phyloP scores from a whole-genome alignment of 83 land plant genomes.

The Diphasiastrum complanatum region DNA sequence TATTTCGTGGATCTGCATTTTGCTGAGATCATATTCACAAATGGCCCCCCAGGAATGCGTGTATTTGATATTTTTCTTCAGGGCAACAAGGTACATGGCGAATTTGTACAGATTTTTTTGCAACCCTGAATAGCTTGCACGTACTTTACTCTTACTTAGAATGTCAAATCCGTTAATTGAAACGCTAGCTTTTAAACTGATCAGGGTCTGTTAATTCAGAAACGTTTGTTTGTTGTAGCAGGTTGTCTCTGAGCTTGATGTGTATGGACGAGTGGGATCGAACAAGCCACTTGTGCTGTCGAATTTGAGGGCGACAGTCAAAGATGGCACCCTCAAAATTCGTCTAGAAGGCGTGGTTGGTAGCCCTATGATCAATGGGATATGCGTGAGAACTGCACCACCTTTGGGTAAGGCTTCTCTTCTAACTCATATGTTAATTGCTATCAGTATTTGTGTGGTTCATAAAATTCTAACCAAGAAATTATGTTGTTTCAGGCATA shows the following conservation, averaged over 20 bases:
- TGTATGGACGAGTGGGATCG: conserved; percentile 67
- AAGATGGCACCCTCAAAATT: conserved; percentile 30
- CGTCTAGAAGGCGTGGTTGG: conserved; percentile 52
- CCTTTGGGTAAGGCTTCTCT: conserved; percentile 25
- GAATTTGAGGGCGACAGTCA: conserved; percentile 32
- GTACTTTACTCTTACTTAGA: not conserved
- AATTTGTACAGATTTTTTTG: not conserved
- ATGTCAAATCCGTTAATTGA: not conserved
- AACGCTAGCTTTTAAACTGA: no score
- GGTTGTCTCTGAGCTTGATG: conserved; percentile 57
- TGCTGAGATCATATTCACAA: conserved; percentile 69
- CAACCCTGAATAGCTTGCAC: not conserved
- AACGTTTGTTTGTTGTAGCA: conserved; percentile 26
- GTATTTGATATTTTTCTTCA: conserved; percentile 67
- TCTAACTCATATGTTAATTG: not conserved
- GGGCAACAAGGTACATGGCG: conserved; percentile 52
- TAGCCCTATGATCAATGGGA: conserved; percentile 57
- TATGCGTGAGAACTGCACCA: conserved; percentile 39
- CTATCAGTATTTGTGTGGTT: not conserved
- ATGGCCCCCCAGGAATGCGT: conserved; percentile 75
- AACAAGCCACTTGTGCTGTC: conserved; percentile 53
- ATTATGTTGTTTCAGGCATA: no score
- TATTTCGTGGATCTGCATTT: conserved; percentile 66
- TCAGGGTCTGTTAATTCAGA: no score
- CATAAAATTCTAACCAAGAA: no score